A percentile compares a stretch with the other conserved stretches of the same genome.
Conservation (phyloP, 2,329 filamentous ascomycete genomes). For the Fusarium luffae region DNA sequence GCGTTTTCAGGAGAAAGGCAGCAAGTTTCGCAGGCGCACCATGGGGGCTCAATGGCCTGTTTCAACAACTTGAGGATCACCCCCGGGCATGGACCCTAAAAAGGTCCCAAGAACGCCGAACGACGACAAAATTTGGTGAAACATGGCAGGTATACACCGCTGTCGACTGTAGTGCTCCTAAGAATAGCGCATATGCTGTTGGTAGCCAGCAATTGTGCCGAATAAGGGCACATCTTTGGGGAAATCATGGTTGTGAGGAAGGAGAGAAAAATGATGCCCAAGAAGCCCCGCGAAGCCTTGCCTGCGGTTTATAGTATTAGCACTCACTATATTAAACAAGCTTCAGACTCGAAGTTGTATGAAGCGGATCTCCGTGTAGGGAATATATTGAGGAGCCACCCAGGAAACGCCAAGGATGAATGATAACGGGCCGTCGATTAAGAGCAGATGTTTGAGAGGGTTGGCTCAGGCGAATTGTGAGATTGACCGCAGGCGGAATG, state of each 20-base stretch:
- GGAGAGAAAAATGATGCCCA: conserved; percentile 9
- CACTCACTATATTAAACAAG: conserved; percentile 27
- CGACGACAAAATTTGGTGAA: conserved; percentile 12
- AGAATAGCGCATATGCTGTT: conserved; percentile 10
- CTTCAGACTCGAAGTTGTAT: not conserved
- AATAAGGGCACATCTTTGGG: not conserved
- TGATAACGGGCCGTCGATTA: conserved; percentile 16
- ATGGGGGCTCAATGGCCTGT: conserved; percentile 22
- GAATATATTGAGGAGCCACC: conserved; percentile 18
- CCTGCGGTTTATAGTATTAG: conserved; percentile 1
- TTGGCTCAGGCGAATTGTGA: conserved; percentile 17
- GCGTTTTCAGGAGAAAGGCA: conserved; percentile 19
- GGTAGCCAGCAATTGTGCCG: not conserved
- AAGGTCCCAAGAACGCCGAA: conserved; percentile 9
- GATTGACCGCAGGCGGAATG: conserved; percentile 4
- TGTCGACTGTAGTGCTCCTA: conserved; percentile 6
- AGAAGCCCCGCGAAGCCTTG: conserved; percentile 13
- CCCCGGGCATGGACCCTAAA: conserved; percentile 30
- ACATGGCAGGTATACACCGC: conserved; percentile 3
- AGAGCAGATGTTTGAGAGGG: conserved; percentile 6
- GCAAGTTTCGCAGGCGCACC: conserved; percentile 21
- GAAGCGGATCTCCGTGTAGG: conserved; percentile 6
- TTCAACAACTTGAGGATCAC: conserved; percentile 25
- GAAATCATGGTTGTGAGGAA: conserved; percentile 3
- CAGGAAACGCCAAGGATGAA: conserved; percentile 8